These are phyloP conservation scores for Cornus suecica DNA, from an alignment of 148 eudicot species.

Conservation along the genomic window DNA sequence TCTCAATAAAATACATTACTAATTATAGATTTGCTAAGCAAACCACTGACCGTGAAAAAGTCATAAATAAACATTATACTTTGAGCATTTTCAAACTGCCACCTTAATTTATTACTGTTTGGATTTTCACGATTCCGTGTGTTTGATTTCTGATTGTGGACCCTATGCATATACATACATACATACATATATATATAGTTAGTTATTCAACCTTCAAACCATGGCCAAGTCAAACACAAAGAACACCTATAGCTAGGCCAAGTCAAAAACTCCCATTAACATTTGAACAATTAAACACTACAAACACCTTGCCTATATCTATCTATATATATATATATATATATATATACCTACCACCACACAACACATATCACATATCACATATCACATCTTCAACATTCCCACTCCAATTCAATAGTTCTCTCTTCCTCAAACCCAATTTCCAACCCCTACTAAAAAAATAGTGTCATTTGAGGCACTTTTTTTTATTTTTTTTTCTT, in stretches of 20 bases:
- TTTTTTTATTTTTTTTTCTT: too few species aligned
- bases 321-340: too few species aligned
- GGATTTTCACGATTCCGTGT: not conserved
- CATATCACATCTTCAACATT: not conserved
- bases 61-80: not conserved
- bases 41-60: not conserved
- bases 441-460: too few species aligned
- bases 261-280: not conserved
- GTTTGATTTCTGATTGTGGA: not conserved
- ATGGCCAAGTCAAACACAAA: not conserved
- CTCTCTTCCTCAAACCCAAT: not conserved
- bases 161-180: too few species aligned
- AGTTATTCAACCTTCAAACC: not conserved
- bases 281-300: not conserved
- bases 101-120: not conserved
- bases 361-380: not conserved
- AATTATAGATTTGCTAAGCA: not conserved
- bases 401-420: not conserved
- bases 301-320: not conserved
- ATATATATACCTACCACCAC: not conserved
- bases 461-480: too few species aligned
- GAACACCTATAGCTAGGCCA: not conserved
- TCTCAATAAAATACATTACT: too few species aligned
- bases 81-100: not conserved
- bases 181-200: too few species aligned